Percentiles rank a stretch among this genome's conserved stretches.
These are phyloP conservation scores for Smittium mucronatum DNA, from an alignment of 371 early-diverging fungal genomes.

Conservation along the genomic window DNA sequence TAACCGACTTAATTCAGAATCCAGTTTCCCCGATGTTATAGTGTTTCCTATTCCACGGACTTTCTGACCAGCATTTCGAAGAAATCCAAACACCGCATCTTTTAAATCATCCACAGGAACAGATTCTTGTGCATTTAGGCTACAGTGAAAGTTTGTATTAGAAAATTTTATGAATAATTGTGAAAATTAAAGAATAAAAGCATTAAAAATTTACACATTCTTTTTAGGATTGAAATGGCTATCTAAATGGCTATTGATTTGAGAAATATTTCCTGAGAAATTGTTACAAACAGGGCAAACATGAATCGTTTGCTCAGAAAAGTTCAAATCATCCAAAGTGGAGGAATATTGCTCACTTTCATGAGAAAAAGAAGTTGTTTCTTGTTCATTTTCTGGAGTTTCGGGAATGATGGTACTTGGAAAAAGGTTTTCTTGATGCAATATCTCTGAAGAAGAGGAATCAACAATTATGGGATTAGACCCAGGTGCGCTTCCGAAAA, in stretches of 20 bases:
- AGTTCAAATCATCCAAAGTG: not conserved
- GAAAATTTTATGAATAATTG: not conserved
- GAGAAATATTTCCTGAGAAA: not conserved
- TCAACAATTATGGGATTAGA: not conserved
- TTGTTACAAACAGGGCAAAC: slow-evolving; percentile 8
- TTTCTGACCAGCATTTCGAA: slow-evolving; percentile 7
- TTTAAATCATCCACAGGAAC: slow-evolving; percentile 4
- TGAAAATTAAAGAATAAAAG: not conserved
- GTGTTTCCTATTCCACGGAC: slow-evolving; percentile 7
- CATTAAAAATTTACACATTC: not conserved
- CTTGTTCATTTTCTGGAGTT: not conserved
- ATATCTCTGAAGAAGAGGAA: not conserved
- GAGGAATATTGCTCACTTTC: not conserved
- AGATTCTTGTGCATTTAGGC: not conserved
- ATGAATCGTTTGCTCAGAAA: not conserved
- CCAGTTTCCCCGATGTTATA: slow-evolving; percentile 1
- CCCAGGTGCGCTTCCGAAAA: not conserved
- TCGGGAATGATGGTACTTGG: not conserved
- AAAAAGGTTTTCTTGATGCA: not conserved
- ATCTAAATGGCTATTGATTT: slow-evolving; percentile 5
- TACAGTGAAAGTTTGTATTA: not conserved
- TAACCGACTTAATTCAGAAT: not conserved
- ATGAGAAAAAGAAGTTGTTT: not conserved
- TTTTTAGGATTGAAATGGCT: not conserved
- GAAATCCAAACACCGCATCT: slow-evolving; percentile 8